Evolutionary conservation across 1,139 yeast genomes (phyloP), one percentile per base, ranked within the genome.

Genomic region (Pneumocystis canis): DNA sequence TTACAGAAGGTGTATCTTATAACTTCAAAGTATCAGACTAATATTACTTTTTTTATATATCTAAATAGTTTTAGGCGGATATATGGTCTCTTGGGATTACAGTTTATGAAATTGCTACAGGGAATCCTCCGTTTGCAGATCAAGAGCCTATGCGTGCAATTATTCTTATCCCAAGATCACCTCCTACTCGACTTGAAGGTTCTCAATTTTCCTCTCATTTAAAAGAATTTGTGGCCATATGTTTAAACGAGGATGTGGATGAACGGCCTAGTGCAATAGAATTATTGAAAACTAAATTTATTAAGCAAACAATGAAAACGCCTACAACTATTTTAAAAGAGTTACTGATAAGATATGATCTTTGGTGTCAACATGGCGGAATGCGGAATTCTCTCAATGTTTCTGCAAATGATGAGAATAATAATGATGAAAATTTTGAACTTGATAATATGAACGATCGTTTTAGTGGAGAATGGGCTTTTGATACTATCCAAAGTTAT

Each of bases 71-170:
- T 6, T 47, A 66, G 64, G 96, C 94, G 0, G 96, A 89, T 72
- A 87, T 89, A 11, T 89, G 96, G 96, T 87, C 95, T 0, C 74
- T 92, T 62, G 99, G 99, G 20, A 88, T 94, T 64, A 92, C 98
- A 0, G 79, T 89, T 7, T 94, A 84, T 74, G 99, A 94, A 74
- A 85, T 92, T 65, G 95, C 96, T 16, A 90, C 97, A 0, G 98
- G 98, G 0, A 89, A 89, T 69, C 99, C 99, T 1, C 99, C 99
- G 0, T 90, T 89, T 71, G 84, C 96, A 69, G 97, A 92, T 68
- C 89, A 88, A 69, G 98, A 92, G 70, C 96, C 96, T 0, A 79
- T 87, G 78, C 81, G 96, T 76, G 98, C 97, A 0, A 87, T 94
- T 88, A 92, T 89, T 72, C 76, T 92, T 73, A 90, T 94, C 65